These are phyloP conservation scores for Claviceps sp. DNA, from an alignment of 2,329 filamentous ascomycete genomes.

Conservation along the genomic window DNA sequence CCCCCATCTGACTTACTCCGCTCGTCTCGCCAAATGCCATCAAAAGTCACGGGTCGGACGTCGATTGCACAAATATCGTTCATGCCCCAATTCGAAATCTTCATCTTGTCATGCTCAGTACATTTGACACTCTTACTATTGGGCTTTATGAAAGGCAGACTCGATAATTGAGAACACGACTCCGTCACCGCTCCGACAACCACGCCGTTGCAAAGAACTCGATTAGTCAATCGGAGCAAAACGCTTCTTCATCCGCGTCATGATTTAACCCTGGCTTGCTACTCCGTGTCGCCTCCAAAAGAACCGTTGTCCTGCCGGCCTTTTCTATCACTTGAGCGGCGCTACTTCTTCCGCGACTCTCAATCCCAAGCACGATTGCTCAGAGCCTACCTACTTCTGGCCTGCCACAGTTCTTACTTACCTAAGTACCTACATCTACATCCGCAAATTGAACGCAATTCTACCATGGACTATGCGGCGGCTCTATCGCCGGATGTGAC, in stretches of 20 bases:
- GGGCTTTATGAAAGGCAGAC: not conserved
- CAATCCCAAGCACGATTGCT: not conserved
- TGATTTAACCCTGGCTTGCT: not conserved
- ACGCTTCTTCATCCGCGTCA: not conserved
- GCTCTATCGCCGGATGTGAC: constrained; percentile 15
- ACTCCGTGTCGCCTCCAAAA: not conserved
- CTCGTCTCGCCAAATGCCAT: not conserved
- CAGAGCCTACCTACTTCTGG: not conserved
- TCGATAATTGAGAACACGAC: not conserved
- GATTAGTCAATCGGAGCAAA: not conserved
- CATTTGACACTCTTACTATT: not conserved
- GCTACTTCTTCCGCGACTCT: not conserved
- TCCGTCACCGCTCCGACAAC: too few species aligned
- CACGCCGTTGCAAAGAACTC: too few species aligned
- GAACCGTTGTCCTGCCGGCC: not conserved
- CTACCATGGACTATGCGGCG: not conserved
- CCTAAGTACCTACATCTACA: not conserved
- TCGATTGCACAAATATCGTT: not conserved
- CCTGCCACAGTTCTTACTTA: not conserved
- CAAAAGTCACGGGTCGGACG: not conserved
- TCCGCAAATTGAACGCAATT: not conserved
- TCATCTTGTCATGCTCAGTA: not conserved
- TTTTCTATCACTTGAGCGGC: not conserved
- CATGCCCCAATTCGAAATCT: not conserved
- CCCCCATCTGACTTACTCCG: constrained; percentile 2